Base-by-base conservation (phyloP, 495 filamentous ascomycete genomes). In the Aspergillus taichungensis region DNA sequence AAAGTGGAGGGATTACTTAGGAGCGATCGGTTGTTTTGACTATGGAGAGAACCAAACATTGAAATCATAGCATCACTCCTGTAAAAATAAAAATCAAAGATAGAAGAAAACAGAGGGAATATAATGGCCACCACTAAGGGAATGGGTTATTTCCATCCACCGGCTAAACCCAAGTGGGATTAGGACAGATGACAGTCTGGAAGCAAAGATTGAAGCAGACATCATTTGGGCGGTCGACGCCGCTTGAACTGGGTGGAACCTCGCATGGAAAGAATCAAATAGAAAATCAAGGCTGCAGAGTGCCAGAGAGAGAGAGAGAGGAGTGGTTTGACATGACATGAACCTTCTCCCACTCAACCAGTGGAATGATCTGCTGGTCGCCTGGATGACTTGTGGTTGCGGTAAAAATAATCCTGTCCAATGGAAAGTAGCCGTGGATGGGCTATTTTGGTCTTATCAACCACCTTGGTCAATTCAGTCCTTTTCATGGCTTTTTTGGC, bases 201-300 rank as follows among this genome's bases (percentile, higher is more conserved):
- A 42, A 45, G 37, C 36, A 46, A 42, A 37, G 36, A 40, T 41
- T 47, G 52, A 52, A 49, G 51, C 54, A 53, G 49, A 52, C 50
- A 56, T 53, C 52, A 49, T 63, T 60, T 60, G 52, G 59, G 61
- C 61, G 61, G 56, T 46, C 47, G 56, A 56, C 55, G 51, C 62
- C 59, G 55, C 57, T 48, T 41, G 37, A 40, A 49, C 53, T 53
- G 51, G 56, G 60, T 61, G 62, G 60, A 58, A 36, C 53, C 35
- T 12, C 41, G 35, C 34, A 11, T 24, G 18, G 18, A 50, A 43
- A 43, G 46, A 33, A 46, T 38, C 36, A 30, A 32, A 49, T 50
- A 32, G 18, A 24, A 24, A 39, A 18, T 40, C 40, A 39, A 37
- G 40, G 42, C 30, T 45, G 36, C 40, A 45, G 42, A 37, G 18